Conservation (phyloP, 2,329 filamentous ascomycete species). For the Thelonectria discophora region DNA sequence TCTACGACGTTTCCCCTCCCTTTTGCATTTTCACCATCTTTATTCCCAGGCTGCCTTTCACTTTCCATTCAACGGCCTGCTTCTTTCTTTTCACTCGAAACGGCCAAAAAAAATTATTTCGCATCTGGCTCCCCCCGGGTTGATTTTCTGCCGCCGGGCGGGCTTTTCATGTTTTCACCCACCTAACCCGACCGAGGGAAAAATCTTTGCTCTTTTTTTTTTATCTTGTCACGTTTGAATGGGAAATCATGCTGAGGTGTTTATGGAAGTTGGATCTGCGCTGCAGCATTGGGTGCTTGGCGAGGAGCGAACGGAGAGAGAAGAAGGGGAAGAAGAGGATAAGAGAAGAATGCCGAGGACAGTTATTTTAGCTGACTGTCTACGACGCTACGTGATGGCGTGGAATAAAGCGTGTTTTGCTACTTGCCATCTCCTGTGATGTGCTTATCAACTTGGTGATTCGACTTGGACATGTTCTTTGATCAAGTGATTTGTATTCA, state of each 20-base stretch:
- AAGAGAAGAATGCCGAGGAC: neutral
- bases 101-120: neutral
- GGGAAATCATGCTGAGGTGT: conserved; percentile 8
- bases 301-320: neutral
- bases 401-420: neutral
- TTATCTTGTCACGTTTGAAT: conserved; percentile 19
- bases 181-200: neutral
- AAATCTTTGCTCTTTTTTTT: conserved; percentile 1
- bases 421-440: neutral
- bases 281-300: neutral
- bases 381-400: neutral
- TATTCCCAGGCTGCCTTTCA: conserved; percentile 12
- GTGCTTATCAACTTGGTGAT: neutral
- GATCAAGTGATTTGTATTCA: too few species aligned
- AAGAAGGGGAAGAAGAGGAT: neutral
- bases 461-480: neutral
- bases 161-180: conserved; percentile 23
- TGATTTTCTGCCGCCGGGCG: conserved; percentile 29
- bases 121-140: conserved; percentile 14
- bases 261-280: conserved; percentile 8
- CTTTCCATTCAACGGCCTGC: conserved; percentile 20
- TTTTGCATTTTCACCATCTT: conserved; percentile 7
- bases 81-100: neutral
- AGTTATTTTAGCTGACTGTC: neutral
- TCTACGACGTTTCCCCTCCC: conserved; percentile 11